phyloP scores from a whole-genome alignment of 331 rosid species.

The Prunus yedoensis region DNA sequence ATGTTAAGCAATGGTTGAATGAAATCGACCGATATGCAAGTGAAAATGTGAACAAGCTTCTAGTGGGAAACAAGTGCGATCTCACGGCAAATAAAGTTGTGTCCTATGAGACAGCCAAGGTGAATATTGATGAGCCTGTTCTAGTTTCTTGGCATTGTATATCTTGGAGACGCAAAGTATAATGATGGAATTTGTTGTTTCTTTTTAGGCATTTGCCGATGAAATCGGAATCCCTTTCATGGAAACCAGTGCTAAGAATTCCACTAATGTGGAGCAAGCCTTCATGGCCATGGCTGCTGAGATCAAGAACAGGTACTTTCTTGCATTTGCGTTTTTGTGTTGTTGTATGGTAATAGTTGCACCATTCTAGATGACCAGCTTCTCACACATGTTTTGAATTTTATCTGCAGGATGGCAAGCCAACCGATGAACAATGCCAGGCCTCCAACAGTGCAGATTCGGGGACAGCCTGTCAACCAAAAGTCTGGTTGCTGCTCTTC shows the following conservation, averaged over 20 bases:
- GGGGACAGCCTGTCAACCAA: constrained; percentile 98
- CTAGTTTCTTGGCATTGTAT: neutral
- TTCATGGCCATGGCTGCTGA: constrained; percentile 99
- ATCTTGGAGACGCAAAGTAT: neutral
- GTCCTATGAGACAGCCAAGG: constrained; percentile 93
- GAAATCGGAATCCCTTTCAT: constrained; percentile 98
- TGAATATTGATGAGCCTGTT: constrained; percentile 26
- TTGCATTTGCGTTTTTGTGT: neutral
- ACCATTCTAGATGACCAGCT: neutral
- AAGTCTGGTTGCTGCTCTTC: constrained; percentile 96
- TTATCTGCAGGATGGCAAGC: constrained; percentile 83
- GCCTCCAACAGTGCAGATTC: constrained; percentile 95
- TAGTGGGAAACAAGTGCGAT: constrained; percentile 89
- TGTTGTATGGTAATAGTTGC: neutral
- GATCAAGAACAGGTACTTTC: constrained; percentile 77
- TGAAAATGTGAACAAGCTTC: constrained; percentile 91
- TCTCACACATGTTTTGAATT: constrained; percentile 12
- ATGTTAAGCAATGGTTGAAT: constrained; percentile 91
- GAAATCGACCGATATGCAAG: constrained; percentile 98
- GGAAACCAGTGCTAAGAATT: constrained; percentile 99
- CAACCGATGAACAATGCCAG: constrained; percentile 90
- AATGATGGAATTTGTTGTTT: constrained; percentile 11
- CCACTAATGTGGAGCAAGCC: constrained; percentile 96
- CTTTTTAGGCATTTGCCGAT: constrained; percentile 85
- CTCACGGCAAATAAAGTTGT: constrained; percentile 92